phyloP scores from a whole-genome alignment of 2,329 filamentous ascomycete genomes.

The Aspergillus brunneoviolaceus region DNA sequence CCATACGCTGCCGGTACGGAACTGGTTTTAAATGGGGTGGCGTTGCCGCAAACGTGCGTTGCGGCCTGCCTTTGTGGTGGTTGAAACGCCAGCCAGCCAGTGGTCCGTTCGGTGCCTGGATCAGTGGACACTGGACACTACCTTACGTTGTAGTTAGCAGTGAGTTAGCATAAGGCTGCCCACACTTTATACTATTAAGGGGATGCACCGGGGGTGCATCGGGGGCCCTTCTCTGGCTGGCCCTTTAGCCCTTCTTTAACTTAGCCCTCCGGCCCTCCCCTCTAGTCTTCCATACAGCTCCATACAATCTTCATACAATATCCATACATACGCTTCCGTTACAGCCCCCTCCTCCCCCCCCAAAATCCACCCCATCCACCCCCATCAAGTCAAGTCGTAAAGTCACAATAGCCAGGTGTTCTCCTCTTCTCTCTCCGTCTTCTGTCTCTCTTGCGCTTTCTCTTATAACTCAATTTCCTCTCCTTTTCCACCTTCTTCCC shows the following conservation, averaged over 20 bases:
- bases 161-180: background rate
- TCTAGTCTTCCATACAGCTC: background rate
- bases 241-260: too few species aligned
- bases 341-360: background rate
- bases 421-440: constrained; percentile 2
- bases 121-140: background rate
- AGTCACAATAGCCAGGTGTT: constrained; percentile 8
- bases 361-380: background rate
- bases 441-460: background rate
- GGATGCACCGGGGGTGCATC: background rate
- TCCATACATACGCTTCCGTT: constrained; percentile 4
- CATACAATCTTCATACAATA: background rate
- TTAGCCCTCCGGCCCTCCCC: too few species aligned
- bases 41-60: constrained; percentile 14
- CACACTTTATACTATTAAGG: background rate
- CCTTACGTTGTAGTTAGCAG: too few species aligned
- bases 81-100: background rate
- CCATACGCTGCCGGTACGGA: constrained; percentile 11
- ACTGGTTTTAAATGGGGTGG: constrained; percentile 12
- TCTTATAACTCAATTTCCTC: constrained; percentile 8
- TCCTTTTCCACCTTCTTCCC: background rate
- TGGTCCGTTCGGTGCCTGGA: background rate
- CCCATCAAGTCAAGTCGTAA: too few species aligned
- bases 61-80: background rate
- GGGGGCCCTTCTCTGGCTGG: too few species aligned